Conservation (phyloP, 768 basidiomycete genomes). For the Clathrus columnatus region DNA sequence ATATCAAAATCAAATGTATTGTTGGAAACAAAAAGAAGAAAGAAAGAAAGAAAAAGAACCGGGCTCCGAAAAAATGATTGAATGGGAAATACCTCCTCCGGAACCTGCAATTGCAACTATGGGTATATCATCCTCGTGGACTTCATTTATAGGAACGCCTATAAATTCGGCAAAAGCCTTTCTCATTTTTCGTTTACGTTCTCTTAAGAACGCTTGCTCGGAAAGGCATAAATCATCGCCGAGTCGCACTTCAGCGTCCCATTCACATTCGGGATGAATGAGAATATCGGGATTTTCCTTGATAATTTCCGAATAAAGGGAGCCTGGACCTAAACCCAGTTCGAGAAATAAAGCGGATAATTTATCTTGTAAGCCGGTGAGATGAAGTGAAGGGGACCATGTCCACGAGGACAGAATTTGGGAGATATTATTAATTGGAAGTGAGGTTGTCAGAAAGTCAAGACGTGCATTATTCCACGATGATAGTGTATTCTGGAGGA, state of each 20-base stretch:
- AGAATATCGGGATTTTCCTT: slow-evolving; percentile 14
- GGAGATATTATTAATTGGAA: slow-evolving; percentile 11
- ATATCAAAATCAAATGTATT: background rate
- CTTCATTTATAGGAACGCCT: slow-evolving; percentile 17
- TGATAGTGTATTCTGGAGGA: background rate
- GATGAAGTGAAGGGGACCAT: slow-evolving; percentile 11
- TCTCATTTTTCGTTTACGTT: slow-evolving; percentile 19
- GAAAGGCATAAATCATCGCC: slow-evolving; percentile 20
- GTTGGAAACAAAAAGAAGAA: background rate
- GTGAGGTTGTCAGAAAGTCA: slow-evolving; percentile 11
- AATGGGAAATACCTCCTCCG: slow-evolving; percentile 19
- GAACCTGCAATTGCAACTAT: slow-evolving; percentile 22
- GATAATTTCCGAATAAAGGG: slow-evolving; percentile 18
- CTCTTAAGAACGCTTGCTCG: slow-evolving; percentile 21
- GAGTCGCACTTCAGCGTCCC: slow-evolving; percentile 22
- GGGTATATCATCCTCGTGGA: slow-evolving; percentile 24
- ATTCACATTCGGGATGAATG: slow-evolving; percentile 21
- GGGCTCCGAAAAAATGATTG: background rate
- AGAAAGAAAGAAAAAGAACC: background rate
- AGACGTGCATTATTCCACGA: slow-evolving; percentile 15
- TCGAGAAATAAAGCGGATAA: slow-evolving; percentile 16
- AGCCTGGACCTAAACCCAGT: slow-evolving; percentile 17
- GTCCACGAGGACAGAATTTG: slow-evolving; percentile 13
- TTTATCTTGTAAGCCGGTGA: slow-evolving; percentile 10
- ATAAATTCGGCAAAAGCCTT: slow-evolving; percentile 20